phyloP scores from a whole-genome alignment of 1,284 basidiomycete genomes.

The Ustilago sp. region DNA sequence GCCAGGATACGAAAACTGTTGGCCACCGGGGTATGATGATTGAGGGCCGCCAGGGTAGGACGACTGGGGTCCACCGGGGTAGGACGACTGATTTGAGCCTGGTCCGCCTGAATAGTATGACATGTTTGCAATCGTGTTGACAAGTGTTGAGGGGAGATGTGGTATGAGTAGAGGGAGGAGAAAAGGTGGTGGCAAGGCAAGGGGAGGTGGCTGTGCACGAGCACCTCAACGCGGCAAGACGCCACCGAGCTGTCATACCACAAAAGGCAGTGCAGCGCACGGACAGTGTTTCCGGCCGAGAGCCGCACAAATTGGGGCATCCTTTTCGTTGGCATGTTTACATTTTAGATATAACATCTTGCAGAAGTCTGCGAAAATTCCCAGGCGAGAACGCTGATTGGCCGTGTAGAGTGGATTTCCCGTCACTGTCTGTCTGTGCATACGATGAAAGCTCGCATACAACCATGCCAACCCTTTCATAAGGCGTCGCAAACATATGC shows the following conservation, averaged over 20 bases:
- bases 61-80: slow-evolving; percentile 34
- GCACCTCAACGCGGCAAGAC: no score
- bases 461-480: background rate
- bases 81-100: slow-evolving; percentile 17
- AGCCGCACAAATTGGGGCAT: no score
- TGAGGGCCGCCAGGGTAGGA: slow-evolving; percentile 37
- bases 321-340: no score
- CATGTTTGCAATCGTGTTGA: slow-evolving; percentile 7
- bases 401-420: no score
- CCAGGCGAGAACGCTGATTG: no score
- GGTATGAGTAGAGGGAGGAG: background rate
- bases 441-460: background rate
- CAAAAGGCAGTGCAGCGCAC: no score
- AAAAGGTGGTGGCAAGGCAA: background rate
- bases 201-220: no score
- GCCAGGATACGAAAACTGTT: slow-evolving; percentile 40
- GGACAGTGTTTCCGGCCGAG: no score
- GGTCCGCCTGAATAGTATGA: slow-evolving; percentile 40
- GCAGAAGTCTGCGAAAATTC: no score
- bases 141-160: background rate
- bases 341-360: no score
- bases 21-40: slow-evolving; percentile 39
- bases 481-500: background rate
- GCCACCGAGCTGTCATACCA: no score
- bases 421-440: no score